These are phyloP conservation scores for Clitopilus passeckerianus DNA, from an alignment of 768 basidiomycete genomes.

Conservation along the genomic window DNA sequence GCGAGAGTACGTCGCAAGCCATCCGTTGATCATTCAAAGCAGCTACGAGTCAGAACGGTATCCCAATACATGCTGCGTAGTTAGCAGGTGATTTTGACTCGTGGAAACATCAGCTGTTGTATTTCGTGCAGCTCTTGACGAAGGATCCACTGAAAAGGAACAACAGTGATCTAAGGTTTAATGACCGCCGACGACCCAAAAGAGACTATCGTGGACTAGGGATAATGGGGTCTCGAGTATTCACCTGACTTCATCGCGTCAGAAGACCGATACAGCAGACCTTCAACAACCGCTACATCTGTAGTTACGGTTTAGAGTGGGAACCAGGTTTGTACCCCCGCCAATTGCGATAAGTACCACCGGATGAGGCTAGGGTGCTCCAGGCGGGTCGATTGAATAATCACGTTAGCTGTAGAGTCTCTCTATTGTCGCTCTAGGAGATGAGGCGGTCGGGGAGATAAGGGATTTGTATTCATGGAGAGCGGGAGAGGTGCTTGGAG, in stretches of 20 bases:
- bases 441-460: not conserved
- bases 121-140: not conserved
- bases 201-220: not conserved
- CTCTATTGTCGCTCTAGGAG: not conserved
- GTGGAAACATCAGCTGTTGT: not conserved
- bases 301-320: not conserved
- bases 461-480: not conserved
- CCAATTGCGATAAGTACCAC: not conserved
- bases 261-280: not conserved
- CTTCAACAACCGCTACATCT: not conserved
- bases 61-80: not conserved
- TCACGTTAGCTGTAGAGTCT: no score
- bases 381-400: no score
- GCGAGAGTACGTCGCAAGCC: not conserved
- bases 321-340: not conserved
- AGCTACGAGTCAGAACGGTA: not conserved
- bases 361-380: not conserved
- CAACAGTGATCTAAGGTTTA: not conserved
- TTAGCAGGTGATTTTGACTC: not conserved
- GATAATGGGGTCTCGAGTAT: not conserved
- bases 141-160: not conserved
- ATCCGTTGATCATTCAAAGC: not conserved
- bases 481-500: not conserved
- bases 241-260: not conserved
- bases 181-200: not conserved